phyloP scores from a whole-genome alignment of 768 basidiomycete genomes.

The Termitomyces bulborhizus region DNA sequence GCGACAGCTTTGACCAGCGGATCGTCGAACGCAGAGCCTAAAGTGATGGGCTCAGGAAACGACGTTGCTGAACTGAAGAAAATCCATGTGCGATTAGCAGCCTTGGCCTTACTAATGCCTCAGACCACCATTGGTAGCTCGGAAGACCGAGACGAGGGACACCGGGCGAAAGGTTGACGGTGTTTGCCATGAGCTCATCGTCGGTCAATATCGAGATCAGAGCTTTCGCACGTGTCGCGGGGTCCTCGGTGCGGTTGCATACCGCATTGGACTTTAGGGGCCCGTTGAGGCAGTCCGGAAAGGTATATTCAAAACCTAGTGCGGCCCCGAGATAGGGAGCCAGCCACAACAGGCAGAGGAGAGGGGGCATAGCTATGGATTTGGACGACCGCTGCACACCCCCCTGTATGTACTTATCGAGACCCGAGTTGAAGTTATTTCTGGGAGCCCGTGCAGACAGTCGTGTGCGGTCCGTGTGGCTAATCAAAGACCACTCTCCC shows the following conservation, averaged over 20 bases:
- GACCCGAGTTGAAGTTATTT: neutral
- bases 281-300: constrained; percentile 43
- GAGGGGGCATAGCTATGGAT: neutral
- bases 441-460: too few relatives aligned
- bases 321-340: neutral
- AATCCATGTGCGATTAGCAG: too few relatives aligned
- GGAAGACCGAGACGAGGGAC: constrained; percentile 52
- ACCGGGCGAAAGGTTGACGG: constrained; percentile 41
- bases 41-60: constrained; percentile 50
- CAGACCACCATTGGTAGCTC: constrained; percentile 56
- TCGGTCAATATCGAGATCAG: constrained; percentile 44
- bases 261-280: constrained; percentile 40
- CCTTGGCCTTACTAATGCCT: constrained; percentile 37
- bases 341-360: constrained; percentile 4
- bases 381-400: too few relatives aligned
- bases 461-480: too few relatives aligned
- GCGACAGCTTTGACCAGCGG: constrained; percentile 43
- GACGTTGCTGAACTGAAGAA: constrained; percentile 50
- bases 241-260: constrained; percentile 39
- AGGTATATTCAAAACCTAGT: constrained; percentile 24
- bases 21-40: constrained; percentile 53
- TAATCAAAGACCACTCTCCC: neutral
- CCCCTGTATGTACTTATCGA: neutral
- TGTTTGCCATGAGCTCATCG: constrained; percentile 45
- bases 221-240: constrained; percentile 42